Conservation (phyloP, 257 asterid genomes). For the Cinchona pubescens region DNA sequence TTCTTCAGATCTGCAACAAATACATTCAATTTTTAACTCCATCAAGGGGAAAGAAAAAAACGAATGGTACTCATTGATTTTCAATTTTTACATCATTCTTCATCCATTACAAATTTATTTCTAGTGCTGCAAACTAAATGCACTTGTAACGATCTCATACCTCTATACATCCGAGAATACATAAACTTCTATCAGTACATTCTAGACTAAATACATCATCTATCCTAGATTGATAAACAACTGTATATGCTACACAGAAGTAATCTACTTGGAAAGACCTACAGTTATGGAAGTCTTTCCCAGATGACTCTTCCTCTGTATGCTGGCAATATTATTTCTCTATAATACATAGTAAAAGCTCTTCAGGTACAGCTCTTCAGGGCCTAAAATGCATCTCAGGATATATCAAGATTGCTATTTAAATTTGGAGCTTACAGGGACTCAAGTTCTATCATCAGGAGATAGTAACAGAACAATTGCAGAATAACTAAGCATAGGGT, state of each 20-base stretch:
- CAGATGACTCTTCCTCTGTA: not conserved
- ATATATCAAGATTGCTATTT: not conserved
- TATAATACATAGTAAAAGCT: not conserved
- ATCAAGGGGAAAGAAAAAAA: not conserved
- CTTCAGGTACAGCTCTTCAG: not conserved
- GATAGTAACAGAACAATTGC: conserved; percentile 64
- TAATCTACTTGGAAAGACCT: not conserved
- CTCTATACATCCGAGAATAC: not conserved
- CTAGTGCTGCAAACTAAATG: not conserved
- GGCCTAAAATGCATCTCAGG: not conserved
- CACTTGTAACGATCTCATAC: too few species aligned
- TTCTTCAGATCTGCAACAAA: not conserved
- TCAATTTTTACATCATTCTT: too few species aligned
- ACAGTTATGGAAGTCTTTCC: not conserved
- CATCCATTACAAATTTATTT: not conserved
- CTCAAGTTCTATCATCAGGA: conserved; percentile 24
- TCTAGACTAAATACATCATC: not conserved
- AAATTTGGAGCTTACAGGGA: not conserved
- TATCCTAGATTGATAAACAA: not conserved
- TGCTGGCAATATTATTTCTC: not conserved
- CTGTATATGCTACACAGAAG: not conserved
- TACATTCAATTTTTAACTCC: not conserved
- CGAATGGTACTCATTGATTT: too few species aligned
- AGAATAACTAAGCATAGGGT: conserved; percentile 93
- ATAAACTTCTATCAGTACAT: too few species aligned